Evolutionary conservation across 179 eudicot genomes (phyloP).

Genomic region (Beta macrorhiza): DNA sequence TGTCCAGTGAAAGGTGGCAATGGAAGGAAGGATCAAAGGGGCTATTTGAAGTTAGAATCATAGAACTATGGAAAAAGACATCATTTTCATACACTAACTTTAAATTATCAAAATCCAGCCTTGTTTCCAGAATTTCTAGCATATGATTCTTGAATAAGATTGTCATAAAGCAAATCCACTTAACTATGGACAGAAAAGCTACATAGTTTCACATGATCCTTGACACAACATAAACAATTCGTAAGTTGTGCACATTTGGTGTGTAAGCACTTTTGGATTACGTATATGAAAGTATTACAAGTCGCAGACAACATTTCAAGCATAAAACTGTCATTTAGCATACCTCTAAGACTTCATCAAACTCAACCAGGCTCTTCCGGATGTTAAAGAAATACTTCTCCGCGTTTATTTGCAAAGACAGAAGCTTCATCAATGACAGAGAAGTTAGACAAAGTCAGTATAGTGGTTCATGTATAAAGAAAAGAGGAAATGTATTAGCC

Average conservation of each 20-base stretch:
- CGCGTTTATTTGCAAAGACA: constrained; percentile 79
- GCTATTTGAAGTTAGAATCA: background rate
- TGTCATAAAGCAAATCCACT: too few species aligned
- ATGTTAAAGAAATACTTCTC: constrained; percentile 86
- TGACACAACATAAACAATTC: background rate
- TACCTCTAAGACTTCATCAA: constrained; percentile 99
- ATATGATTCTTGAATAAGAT: background rate
- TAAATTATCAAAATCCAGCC: background rate
- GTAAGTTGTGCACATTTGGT: background rate
- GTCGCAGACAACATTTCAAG: background rate
- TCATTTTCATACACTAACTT: background rate
- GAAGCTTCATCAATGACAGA: constrained; percentile 50
- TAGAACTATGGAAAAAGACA: background rate
- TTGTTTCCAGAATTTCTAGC: constrained; percentile 2
- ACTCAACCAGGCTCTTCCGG: constrained; percentile 93
- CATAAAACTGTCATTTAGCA: constrained; percentile 17
- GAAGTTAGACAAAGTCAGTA: constrained; percentile 24
- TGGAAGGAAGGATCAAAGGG: background rate
- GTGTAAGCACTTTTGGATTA: background rate
- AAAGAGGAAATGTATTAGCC: constrained; percentile 7
- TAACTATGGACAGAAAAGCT: background rate
- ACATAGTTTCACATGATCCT: background rate
- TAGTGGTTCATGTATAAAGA: background rate
- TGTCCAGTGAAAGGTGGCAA: background rate
- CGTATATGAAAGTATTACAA: background rate